Evolutionary conservation across 164 flowering plant species (phyloP).

Genomic region (Litsea cubeba): DNA sequence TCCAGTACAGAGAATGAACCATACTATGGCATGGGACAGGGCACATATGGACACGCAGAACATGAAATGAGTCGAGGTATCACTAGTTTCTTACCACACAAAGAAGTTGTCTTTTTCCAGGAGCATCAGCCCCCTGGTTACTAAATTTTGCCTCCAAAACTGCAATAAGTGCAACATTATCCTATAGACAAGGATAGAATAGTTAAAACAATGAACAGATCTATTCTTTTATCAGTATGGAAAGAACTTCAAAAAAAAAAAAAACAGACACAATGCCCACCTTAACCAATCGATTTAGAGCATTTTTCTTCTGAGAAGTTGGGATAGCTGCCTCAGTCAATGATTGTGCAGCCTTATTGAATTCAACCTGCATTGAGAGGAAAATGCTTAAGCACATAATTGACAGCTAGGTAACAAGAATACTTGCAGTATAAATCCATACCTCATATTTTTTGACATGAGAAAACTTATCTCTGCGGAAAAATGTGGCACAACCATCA

Average conservation of each 20-base stretch:
- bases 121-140: conserved; percentile 68
- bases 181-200: conserved; percentile 39
- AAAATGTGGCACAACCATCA: conserved; percentile 99
- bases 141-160: conserved; percentile 90
- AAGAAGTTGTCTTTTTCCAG: conserved; percentile 89
- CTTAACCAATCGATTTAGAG: conserved; percentile 79
- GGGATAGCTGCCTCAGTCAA: conserved; percentile 84
- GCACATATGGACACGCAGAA: not conserved
- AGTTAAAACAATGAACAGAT: not conserved
- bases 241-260: not conserved
- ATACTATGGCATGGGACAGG: not conserved
- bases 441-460: conserved; percentile 99
- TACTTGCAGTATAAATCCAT: conserved; percentile 1
- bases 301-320: conserved; percentile 72
- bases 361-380: conserved; percentile 72
- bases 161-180: conserved; percentile 89
- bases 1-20: too few relatives aligned
- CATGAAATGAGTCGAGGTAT: not conserved
- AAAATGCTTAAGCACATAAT: conserved; percentile 5
- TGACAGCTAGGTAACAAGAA: not conserved
- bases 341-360: conserved; percentile 98
- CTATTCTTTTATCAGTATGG: not conserved
- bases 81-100: conserved; percentile 70
- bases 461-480: conserved; percentile 87
- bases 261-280: conserved; percentile 29